Evolutionary conservation across 441 rosid genomes (phyloP).

Genomic region (Jatropha podagrica): DNA sequence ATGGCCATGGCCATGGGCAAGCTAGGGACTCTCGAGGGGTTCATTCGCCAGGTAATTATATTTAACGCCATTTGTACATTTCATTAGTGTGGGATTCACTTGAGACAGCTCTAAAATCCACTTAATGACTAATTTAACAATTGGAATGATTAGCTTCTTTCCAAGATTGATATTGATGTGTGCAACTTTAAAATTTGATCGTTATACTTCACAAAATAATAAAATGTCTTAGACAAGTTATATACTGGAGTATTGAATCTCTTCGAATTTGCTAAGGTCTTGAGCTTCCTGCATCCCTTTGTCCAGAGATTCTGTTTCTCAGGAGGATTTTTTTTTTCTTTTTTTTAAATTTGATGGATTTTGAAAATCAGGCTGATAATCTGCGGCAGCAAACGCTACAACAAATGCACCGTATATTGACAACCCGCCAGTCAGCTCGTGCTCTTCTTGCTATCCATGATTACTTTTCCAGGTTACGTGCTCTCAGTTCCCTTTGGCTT

Average conservation of each 20-base stretch:
- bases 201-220: background rate
- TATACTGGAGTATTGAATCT: too few relatives aligned
- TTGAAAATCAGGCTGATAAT: slow-evolving; percentile 78
- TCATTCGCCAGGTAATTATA: slow-evolving; percentile 78
- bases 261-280: background rate
- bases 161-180: background rate
- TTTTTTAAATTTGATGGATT: slow-evolving; percentile 9
- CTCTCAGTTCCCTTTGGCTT: slow-evolving; percentile 97
- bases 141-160: background rate
- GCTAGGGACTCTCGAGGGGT: slow-evolving; percentile 89
- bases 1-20: slow-evolving; percentile 99
- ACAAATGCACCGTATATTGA: slow-evolving; percentile 79
- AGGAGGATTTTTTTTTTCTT: background rate
- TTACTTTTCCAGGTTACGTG: slow-evolving; percentile 82
- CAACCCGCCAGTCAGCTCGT: slow-evolving; percentile 91
- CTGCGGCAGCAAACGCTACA: slow-evolving; percentile 86
- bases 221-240: background rate
- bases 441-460: slow-evolving; percentile 88
- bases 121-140: background rate
- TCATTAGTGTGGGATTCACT: slow-evolving; percentile 1
- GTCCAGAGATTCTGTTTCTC: background rate
- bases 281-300: background rate
- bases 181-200: background rate
- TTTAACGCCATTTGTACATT: background rate
- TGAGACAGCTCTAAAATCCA: background rate